Base-by-base conservation (phyloP, 2,329 filamentous ascomycete genomes). In the Moelleriella libera region DNA sequence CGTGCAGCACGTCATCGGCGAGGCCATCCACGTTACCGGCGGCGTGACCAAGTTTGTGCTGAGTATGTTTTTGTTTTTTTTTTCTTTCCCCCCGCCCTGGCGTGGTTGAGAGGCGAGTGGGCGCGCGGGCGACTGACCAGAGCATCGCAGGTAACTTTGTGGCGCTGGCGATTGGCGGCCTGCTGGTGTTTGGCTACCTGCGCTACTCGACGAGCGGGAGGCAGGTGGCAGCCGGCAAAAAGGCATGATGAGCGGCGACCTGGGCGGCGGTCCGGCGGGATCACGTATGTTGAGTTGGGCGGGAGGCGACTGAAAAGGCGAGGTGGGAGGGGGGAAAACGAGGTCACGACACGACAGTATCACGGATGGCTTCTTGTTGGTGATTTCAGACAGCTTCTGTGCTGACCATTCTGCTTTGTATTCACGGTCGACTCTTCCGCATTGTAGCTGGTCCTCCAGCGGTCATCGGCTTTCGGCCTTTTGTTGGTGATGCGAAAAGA, bases 31-130 rank as follows among this genome's bases (percentile, higher is more conserved):
- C 12, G 54, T 68, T 12, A 57, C 63, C 4, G 62, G 64, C 7
- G 66, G 67, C 21, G 54, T 67, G 30, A 60, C 63, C 50, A 67
- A 65, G 47, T 68, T 69, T 49, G 46, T 69, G 39, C 48, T 62
- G 5, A 58, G 66, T 68, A 55, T 51, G 63, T 58, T 31, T 21
- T 8, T 5, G 14, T 30, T 41, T 6, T 34, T 31, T 43, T 45
- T 30, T 8, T n/a, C 30, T 30, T 10, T 30, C 21, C 21, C 21
- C 21, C 21, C 21, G 21, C 3, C 21, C 21, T 21, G 21, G 21
- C 21, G 21, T 21, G 21, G 21, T 21, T 21, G 21, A 21, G 21
- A 21, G 21, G 21, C 21, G 21, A 21, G 21, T 21, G 21, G 21
- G 21, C 21, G 21, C 21, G 21, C 12, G 12, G 32, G 8, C 12